A percentile compares a stretch with the other conserved stretches of the same genome.
phyloP scores from a whole-genome alignment of 2,329 filamentous ascomycete species.

The Aschersonia sp. region DNA sequence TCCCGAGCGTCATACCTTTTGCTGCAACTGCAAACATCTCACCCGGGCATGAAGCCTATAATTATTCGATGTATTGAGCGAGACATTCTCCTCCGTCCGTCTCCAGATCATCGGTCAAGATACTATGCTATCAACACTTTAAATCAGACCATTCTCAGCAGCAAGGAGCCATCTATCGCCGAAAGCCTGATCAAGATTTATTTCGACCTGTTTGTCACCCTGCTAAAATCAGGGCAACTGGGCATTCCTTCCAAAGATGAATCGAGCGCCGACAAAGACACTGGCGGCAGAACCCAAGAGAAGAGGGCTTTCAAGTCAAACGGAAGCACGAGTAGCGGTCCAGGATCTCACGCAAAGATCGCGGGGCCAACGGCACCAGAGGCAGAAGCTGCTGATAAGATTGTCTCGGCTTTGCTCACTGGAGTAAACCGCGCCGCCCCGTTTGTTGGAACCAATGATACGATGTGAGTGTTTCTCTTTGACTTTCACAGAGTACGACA shows the following conservation, averaged over 20 bases:
- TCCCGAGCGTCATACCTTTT: slow-evolving; percentile 86
- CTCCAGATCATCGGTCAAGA: slow-evolving; percentile 75
- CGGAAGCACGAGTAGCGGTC: slow-evolving; percentile 8
- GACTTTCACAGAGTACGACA: neutral
- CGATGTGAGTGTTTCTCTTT: slow-evolving; percentile 36
- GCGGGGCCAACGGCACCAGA: slow-evolving; percentile 38
- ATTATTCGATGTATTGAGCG: slow-evolving; percentile 76
- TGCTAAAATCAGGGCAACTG: slow-evolving; percentile 49
- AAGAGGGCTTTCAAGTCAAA: slow-evolving; percentile 5
- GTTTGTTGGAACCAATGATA: slow-evolving; percentile 70
- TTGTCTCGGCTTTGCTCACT: slow-evolving; percentile 80
- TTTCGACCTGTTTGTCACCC: slow-evolving; percentile 72
- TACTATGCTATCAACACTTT: slow-evolving; percentile 95
- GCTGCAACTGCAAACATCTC: slow-evolving; percentile 76
- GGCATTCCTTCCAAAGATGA: slow-evolving; percentile 29
- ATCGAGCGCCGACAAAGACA: slow-evolving; percentile 13
- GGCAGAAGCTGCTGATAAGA: slow-evolving; percentile 59
- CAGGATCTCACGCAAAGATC: neutral
- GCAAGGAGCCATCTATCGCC: slow-evolving; percentile 67
- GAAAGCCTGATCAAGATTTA: slow-evolving; percentile 78
- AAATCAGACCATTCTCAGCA: slow-evolving; percentile 88
- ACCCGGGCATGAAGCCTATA: slow-evolving; percentile 86
- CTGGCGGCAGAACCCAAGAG: slow-evolving; percentile 10
- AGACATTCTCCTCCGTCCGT: slow-evolving; percentile 74
- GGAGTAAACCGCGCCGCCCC: slow-evolving; percentile 94